Percentiles rank a stretch among this genome's conserved stretches.
Evolutionary conservation across 441 rosid genomes (phyloP).

Genomic region (Euphorbia corollata): DNA sequence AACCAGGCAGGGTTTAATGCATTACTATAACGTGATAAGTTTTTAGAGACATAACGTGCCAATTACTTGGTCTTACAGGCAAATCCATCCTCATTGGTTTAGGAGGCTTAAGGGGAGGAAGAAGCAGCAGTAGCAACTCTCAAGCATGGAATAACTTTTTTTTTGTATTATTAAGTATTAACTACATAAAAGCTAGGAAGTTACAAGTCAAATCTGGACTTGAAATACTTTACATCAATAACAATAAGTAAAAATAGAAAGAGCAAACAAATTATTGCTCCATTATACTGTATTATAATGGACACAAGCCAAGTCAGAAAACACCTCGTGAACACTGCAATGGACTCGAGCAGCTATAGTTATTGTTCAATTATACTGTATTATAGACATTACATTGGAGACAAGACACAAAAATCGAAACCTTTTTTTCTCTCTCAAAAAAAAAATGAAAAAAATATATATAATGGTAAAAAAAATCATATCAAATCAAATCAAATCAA

Average conservation of each 20-base stretch:
- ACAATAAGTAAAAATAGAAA: conserved; percentile 11
- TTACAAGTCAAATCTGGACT: conserved; percentile 5
- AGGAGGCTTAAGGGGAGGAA: too few species aligned
- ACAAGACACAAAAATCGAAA: conserved; percentile 8
- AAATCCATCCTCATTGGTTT: too few species aligned
- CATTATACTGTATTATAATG: conserved; percentile 1
- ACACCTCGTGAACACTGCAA: conserved; percentile 17
- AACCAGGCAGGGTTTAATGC: too few species aligned
- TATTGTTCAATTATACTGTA: conserved; percentile 40
- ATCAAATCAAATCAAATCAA: conserved; percentile 13
- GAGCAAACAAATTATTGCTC: conserved; percentile 14
- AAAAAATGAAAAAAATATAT: conserved; percentile 16
- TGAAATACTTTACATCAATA: conserved; percentile 15
- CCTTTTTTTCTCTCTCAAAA: conserved; percentile 19
- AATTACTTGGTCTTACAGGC: too few species aligned
- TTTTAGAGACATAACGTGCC: too few species aligned
- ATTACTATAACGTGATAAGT: too few species aligned
- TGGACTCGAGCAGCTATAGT: conserved; percentile 41
- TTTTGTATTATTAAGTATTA: background rate
- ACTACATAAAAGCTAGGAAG: background rate
- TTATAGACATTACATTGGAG: conserved; percentile 25
- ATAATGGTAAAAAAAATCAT: conserved; percentile 15
- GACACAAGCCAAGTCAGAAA: conserved; percentile 21
- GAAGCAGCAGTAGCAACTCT: background rate
- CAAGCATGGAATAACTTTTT: background rate